These are phyloP conservation scores for Pythium phragmiticola DNA, from an alignment of 352 stramenopile genomes.

Conservation along the genomic window DNA sequence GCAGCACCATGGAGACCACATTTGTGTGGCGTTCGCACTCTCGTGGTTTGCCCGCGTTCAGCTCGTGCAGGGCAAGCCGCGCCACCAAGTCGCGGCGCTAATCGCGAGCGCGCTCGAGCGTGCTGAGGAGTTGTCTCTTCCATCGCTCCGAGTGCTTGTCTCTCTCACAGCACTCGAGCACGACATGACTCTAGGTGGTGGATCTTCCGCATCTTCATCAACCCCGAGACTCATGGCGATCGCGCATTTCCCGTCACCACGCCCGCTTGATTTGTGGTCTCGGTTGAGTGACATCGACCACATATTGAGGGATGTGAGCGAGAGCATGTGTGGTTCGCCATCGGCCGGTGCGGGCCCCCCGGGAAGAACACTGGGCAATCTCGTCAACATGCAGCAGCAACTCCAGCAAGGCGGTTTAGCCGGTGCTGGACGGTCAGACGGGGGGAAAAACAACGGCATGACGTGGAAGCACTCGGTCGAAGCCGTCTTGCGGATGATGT, in stretches of 20 bases:
- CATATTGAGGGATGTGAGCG: slow-evolving; percentile 11
- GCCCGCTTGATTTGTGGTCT: slow-evolving; percentile 25
- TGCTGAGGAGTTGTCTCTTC: slow-evolving; percentile 51
- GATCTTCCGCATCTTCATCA: neutral
- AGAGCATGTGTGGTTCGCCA: slow-evolving; percentile 7
- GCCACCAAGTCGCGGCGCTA: slow-evolving; percentile 45
- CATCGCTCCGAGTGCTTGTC: slow-evolving; percentile 49
- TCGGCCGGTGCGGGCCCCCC: slow-evolving; percentile 1
- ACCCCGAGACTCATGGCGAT: neutral
- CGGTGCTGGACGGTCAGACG: neutral
- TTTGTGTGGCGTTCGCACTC: slow-evolving; percentile 92
- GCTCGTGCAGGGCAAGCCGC: slow-evolving; percentile 55
- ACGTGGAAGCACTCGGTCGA: slow-evolving; percentile 56
- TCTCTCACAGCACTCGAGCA: slow-evolving; percentile 52
- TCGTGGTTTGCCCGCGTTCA: slow-evolving; percentile 85
- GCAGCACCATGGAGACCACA: slow-evolving; percentile 90
- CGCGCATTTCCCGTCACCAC: slow-evolving; percentile 19
- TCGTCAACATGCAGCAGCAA: slow-evolving; percentile 27
- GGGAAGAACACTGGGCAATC: slow-evolving; percentile 22
- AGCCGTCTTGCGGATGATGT: slow-evolving; percentile 55
- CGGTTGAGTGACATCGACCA: slow-evolving; percentile 20
- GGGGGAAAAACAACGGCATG: slow-evolving; percentile 35
- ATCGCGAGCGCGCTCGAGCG: slow-evolving; percentile 58
- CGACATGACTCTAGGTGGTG: slow-evolving; percentile 37
- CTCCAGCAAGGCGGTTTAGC: slow-evolving; percentile 19